Evolutionary conservation across 192 early-diverging fungal species (phyloP).

Genomic region (Entomortierella lignicola): DNA sequence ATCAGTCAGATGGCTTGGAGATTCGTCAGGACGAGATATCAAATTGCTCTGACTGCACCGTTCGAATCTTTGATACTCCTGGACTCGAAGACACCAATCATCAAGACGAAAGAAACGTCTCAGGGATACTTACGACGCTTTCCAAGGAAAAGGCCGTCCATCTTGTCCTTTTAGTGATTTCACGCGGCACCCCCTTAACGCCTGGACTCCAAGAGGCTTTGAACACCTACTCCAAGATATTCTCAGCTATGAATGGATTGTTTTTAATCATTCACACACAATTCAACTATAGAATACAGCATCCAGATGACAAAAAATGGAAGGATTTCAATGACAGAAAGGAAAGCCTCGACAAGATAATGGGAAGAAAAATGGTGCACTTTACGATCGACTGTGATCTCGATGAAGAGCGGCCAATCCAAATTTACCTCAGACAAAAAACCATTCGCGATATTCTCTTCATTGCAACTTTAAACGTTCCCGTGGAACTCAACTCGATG

Average conservation of each 20-base stretch:
- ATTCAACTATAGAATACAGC: neutral
- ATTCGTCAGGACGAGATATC: neutral
- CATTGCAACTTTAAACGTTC: neutral
- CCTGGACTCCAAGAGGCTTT: slow-evolving; percentile 7
- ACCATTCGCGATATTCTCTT: slow-evolving; percentile 12
- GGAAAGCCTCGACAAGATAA: neutral
- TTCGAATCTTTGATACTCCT: slow-evolving; percentile 24
- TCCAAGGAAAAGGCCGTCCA: slow-evolving; percentile 3
- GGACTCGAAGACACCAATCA: slow-evolving; percentile 19
- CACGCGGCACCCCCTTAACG: neutral
- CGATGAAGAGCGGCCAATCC: slow-evolving; percentile 9
- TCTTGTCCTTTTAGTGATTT: slow-evolving; percentile 16
- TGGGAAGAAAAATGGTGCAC: slow-evolving; percentile 7
- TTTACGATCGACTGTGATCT: slow-evolving; percentile 16
- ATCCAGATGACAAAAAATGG: neutral
- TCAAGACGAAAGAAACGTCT: slow-evolving; percentile 16
- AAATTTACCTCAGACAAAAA: slow-evolving; percentile 11
- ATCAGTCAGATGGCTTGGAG: neutral
- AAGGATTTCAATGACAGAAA: neutral
- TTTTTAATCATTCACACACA: slow-evolving; percentile 8
- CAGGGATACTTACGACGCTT: slow-evolving; percentile 9
- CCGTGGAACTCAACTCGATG: slow-evolving; percentile 3
- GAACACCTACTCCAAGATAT: slow-evolving; percentile 5
- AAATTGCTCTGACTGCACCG: neutral
- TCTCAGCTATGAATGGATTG: slow-evolving; percentile 9